These are phyloP conservation scores for Kandelia obovata DNA, from an alignment of 345 rosid species.

Conservation along the genomic window DNA sequence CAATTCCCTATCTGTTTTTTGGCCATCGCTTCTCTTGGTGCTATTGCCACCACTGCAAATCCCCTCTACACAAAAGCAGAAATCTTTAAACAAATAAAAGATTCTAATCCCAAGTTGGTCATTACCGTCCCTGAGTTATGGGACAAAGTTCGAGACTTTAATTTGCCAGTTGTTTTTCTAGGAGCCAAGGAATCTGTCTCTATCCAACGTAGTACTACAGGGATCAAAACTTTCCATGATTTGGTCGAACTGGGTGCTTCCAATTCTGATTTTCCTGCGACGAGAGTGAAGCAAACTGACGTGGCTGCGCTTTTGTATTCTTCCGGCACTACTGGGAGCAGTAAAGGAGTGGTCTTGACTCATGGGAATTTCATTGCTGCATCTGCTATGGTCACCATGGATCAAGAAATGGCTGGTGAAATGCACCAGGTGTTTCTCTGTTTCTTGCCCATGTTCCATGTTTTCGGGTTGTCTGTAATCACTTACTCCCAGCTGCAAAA, in stretches of 20 bases:
- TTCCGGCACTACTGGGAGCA: slow-evolving; percentile 80
- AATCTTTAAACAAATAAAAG: slow-evolving; percentile 60
- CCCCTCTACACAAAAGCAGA: slow-evolving; percentile 67
- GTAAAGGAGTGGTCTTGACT: slow-evolving; percentile 83
- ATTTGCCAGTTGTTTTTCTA: slow-evolving; percentile 56
- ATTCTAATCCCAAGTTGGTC: slow-evolving; percentile 63
- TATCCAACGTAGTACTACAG: slow-evolving; percentile 25
- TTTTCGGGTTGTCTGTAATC: slow-evolving; percentile 63
- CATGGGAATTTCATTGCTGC: slow-evolving; percentile 80
- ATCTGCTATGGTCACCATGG: slow-evolving; percentile 39
- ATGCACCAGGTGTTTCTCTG: slow-evolving; percentile 48
- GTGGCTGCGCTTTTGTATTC: slow-evolving; percentile 71
- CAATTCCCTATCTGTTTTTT: slow-evolving; percentile 73
- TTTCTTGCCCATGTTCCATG: slow-evolving; percentile 87
- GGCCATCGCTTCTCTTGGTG: slow-evolving; percentile 63
- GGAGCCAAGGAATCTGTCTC: slow-evolving; percentile 32
- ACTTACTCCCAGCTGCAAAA: slow-evolving; percentile 49
- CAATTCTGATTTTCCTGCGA: slow-evolving; percentile 40
- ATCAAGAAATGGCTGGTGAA: slow-evolving; percentile 57
- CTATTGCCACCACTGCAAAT: slow-evolving; percentile 66
- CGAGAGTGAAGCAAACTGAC: slow-evolving; percentile 52
- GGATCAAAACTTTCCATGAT: slow-evolving; percentile 36
- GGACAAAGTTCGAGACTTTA: slow-evolving; percentile 53
- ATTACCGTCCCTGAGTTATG: slow-evolving; percentile 58
- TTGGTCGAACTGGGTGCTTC: slow-evolving; percentile 47